A percentile compares a stretch with the other conserved stretches of the same genome.
Conservation (phyloP, 202 grass and related monocot species). For the Setaria viridis region DNA sequence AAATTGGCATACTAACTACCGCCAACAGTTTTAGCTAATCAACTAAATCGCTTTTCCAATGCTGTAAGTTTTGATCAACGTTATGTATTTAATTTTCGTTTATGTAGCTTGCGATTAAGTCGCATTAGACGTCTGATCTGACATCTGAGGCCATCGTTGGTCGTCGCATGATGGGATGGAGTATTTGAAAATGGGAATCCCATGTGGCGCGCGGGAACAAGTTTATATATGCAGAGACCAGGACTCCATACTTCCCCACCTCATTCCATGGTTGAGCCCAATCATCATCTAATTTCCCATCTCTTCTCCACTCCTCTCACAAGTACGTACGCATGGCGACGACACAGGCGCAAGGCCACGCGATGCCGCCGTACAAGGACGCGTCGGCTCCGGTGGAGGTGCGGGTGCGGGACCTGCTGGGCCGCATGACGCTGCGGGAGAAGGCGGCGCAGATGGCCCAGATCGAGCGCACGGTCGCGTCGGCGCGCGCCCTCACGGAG, state of each 20-base stretch:
- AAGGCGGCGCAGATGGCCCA: conserved; percentile 91
- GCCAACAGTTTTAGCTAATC: too few species aligned
- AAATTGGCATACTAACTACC: too few species aligned
- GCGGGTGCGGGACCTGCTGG: conserved; percentile 70
- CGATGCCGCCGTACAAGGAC: conserved; percentile 59
- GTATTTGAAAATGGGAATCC: not conserved
- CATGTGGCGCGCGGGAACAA: not conserved
- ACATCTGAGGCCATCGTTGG: not conserved
- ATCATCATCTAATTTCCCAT: not conserved
- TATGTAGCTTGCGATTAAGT: too few species aligned
- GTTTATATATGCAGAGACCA: not conserved
- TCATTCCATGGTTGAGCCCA: not conserved
- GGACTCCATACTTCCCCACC: too few species aligned
- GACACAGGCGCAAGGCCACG: not conserved
- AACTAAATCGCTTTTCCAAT: too few species aligned
- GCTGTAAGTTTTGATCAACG: too few species aligned
- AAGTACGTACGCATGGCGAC: not conserved
- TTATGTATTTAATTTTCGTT: too few species aligned
- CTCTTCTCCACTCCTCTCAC: not conserved
- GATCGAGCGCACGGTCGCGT: conserved; percentile 77
- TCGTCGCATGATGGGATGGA: not conserved
- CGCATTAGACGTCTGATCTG: too few species aligned
- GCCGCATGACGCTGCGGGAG: conserved; percentile 45
- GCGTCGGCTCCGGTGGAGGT: conserved; percentile 68
- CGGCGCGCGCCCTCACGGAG: conserved; percentile 49